Evolutionary conservation across 139 green algal species (phyloP).

Genomic region (Dunaliella primolecta): DNA sequence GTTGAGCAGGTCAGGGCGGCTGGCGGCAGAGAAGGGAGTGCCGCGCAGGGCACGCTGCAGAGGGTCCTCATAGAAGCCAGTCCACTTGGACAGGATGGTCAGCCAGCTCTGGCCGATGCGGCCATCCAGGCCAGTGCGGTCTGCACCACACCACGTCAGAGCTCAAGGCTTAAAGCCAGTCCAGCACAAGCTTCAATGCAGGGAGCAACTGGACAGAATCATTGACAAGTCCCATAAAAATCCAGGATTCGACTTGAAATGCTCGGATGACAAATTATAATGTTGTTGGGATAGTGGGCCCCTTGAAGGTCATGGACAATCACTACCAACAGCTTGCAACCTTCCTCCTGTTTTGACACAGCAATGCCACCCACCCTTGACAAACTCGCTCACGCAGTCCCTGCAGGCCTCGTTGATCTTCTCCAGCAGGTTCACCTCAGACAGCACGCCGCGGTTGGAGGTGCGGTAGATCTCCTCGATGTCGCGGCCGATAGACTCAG

Average conservation of each 20-base stretch:
- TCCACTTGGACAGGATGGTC: slow-evolving; percentile 59
- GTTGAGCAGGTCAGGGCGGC: slow-evolving; percentile 75
- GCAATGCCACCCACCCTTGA: slow-evolving; percentile 52
- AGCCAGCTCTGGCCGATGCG: slow-evolving; percentile 61
- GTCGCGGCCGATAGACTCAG: slow-evolving; percentile 73
- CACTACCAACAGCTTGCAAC: too few relatives aligned
- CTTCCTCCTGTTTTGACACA: too few relatives aligned
- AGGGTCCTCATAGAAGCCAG: slow-evolving; percentile 77
- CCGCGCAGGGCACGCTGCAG: slow-evolving; percentile 63
- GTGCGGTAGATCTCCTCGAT: slow-evolving; percentile 94
- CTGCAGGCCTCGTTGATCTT: slow-evolving; percentile 85
- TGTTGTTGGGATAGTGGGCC: too few relatives aligned
- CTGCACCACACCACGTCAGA: slow-evolving; percentile 9
- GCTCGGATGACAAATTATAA: too few relatives aligned
- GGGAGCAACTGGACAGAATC: too few relatives aligned
- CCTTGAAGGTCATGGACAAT: too few relatives aligned
- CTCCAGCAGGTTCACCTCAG: slow-evolving; percentile 86
- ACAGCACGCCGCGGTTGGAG: slow-evolving; percentile 79
- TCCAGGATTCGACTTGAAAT: too few relatives aligned
- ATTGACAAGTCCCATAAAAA: too few relatives aligned
- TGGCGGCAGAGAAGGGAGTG: slow-evolving; percentile 73
- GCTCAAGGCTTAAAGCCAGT: too few relatives aligned
- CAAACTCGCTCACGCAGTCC: slow-evolving; percentile 79
- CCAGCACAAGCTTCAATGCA: too few relatives aligned
- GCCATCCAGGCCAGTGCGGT: slow-evolving; percentile 70